Conservation (phyloP, 225 moss, liverwort and hornwort genomes). For the Sphagnum tenellum region DNA sequence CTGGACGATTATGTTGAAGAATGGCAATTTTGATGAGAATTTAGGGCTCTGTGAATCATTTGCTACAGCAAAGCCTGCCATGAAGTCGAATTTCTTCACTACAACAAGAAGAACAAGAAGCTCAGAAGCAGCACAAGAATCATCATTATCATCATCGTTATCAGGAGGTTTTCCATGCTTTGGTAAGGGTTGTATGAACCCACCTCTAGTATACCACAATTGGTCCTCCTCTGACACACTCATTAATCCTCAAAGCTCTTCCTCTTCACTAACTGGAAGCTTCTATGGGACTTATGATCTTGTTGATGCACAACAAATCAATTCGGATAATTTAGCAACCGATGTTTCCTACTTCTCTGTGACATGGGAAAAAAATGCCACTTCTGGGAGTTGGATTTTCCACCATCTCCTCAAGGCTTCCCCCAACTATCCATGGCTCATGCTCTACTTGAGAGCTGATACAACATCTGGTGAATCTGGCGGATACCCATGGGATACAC, state of each 20-base stretch:
- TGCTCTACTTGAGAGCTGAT: conserved; percentile 86
- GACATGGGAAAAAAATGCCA: conserved; percentile 53
- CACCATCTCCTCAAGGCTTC: conserved; percentile 58
- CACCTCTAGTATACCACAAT: conserved; percentile 55
- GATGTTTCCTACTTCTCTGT: conserved; percentile 64
- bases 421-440: conserved; percentile 77
- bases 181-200: conserved; percentile 88
- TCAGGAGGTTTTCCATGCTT: conserved; percentile 57
- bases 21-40: conserved; percentile 63
- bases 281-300: conserved; percentile 78
- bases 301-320: conserved; percentile 7
- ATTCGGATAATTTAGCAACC: conserved; percentile 1
- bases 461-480: conserved; percentile 64
- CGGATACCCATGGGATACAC: conserved; percentile 87
- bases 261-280: conserved; percentile 34
- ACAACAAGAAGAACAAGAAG: conserved; percentile 5
- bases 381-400: conserved; percentile 74
- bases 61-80: conserved; percentile 6
- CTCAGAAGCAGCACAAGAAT: conserved; percentile 1
- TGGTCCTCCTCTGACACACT: conserved; percentile 14
- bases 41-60: conserved; percentile 52
- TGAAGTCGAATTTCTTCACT: too few relatives aligned
- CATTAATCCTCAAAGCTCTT: neutral
- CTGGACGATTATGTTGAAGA: conserved; percentile 98
- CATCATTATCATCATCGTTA: neutral